phyloP scores from a whole-genome alignment of 768 basidiomycete genomes.

The Harrya chromipes region DNA sequence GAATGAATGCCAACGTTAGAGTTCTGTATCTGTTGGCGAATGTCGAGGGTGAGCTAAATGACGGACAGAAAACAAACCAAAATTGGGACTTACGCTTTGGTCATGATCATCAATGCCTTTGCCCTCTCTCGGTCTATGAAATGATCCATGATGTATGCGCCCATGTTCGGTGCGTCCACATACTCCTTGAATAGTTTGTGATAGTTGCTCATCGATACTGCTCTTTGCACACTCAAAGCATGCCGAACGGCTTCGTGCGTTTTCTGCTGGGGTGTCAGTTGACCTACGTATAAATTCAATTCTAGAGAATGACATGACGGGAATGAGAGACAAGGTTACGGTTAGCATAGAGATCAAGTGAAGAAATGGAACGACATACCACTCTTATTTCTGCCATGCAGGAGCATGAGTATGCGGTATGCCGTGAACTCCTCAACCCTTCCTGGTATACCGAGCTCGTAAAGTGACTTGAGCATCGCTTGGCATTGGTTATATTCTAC shows the following conservation, averaged over 20 bases:
- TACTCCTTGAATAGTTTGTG: conserved; percentile 88
- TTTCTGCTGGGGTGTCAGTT: conserved; percentile 93
- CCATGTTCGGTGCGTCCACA: conserved; percentile 88
- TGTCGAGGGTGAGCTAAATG: conserved; percentile 1
- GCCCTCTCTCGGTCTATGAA: conserved; percentile 91
- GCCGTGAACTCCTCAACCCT: conserved; percentile 96
- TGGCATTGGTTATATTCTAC: conserved; percentile 99
- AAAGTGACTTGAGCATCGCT: conserved; percentile 81
- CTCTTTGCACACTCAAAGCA: conserved; percentile 85
- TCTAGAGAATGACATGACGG: conserved; percentile 45
- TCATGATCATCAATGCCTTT: conserved; percentile 82
- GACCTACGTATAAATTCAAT: conserved; percentile 95
- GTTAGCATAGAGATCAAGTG: not conserved
- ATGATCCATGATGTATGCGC: conserved; percentile 98
- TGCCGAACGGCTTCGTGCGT: conserved; percentile 75
- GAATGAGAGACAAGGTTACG: not conserved
- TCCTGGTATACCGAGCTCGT: conserved; percentile 90
- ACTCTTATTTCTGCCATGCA: conserved; percentile 91
- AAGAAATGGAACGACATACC: conserved; percentile 50
- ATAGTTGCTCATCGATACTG: conserved; percentile 91
- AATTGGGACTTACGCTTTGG: conserved; percentile 76
- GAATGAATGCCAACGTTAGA: conserved; percentile 73
- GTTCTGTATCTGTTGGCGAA: conserved; percentile 66
- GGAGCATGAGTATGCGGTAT: conserved; percentile 93
- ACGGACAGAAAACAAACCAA: not conserved